These are phyloP conservation scores for Rugosomyces carneus DNA, from an alignment of 1,284 basidiomycete species.

Conservation along the genomic window DNA sequence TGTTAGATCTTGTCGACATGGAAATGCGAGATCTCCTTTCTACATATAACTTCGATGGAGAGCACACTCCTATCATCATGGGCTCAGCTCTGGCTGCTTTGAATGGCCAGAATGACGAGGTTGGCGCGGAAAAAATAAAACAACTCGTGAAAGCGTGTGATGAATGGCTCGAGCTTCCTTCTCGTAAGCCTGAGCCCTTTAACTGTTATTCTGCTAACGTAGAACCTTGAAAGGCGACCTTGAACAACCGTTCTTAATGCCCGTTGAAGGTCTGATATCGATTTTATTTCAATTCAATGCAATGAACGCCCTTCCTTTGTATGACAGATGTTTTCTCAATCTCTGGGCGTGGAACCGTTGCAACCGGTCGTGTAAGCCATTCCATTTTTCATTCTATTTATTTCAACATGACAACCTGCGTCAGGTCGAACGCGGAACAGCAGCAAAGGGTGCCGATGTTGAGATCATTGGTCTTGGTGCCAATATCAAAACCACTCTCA, in stretches of 20 bases:
- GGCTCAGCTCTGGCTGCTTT: slow-evolving; percentile 95
- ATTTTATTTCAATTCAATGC: neutral
- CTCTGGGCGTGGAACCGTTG: slow-evolving; percentile 97
- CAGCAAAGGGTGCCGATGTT: slow-evolving; percentile 90
- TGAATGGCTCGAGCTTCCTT: slow-evolving; percentile 91
- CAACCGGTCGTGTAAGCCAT: slow-evolving; percentile 76
- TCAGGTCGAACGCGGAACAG: slow-evolving; percentile 90
- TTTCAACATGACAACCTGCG: slow-evolving; percentile 3
- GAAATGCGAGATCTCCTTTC: slow-evolving; percentile 98
- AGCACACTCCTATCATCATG: slow-evolving; percentile 95
- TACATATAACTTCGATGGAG: slow-evolving; percentile 94
- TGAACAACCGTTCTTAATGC: slow-evolving; percentile 97
- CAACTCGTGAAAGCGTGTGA: slow-evolving; percentile 90
- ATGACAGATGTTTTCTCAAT: slow-evolving; percentile 92
- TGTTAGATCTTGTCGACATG: slow-evolving; percentile 99
- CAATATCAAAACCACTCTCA: slow-evolving; percentile 88
- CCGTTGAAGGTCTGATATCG: slow-evolving; percentile 65
- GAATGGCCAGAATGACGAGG: slow-evolving; percentile 76
- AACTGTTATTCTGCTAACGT: neutral
- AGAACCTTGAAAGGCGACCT: slow-evolving; percentile 66
- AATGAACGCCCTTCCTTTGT: slow-evolving; percentile 5
- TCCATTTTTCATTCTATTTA: neutral
- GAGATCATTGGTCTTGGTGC: slow-evolving; percentile 90
- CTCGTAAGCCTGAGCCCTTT: slow-evolving; percentile 54
- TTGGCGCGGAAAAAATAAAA: slow-evolving; percentile 78